Base-by-base conservation (phyloP, 352 stramenopile species). In the Globisporangium nagaii region DNA sequence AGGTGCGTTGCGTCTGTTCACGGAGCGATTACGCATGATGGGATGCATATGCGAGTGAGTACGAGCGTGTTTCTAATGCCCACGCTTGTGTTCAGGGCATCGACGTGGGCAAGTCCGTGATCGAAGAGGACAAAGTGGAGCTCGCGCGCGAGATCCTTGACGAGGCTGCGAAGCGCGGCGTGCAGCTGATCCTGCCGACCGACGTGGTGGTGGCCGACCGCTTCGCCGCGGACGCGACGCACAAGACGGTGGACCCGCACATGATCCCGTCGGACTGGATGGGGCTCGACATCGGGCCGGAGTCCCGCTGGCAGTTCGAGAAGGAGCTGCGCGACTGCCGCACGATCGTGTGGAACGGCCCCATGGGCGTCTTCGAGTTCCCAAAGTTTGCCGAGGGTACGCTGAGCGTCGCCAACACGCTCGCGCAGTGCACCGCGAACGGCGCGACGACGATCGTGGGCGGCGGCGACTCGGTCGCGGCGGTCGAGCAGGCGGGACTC, bases 341-440 rank as follows among this genome's bases (percentile, higher is more conserved):
- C 62, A 96, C 89, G 28, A 84, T 95, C 54, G 78, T 96, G n/a
- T 97, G 87, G 88, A 97, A 97, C 56, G 90, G 90, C 2, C 96
- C 96, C 15, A 98, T 99, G 93, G 96, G 96, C 43, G 96, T 99
- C 2, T 99, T 99, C 64, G 96, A 99, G 73, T 98, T 98, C 71
- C 79, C 93, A 36, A 79, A 95, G 54, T 99, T 99, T 70, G 92
- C 94, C 8, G 84, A 85, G 56, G 96, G 96, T 58, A 99, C 96
- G 12, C 89, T 96, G 50, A 73, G 74, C 31, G 79, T 99, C 28
- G 95, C 91, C 17, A 73, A 98, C 62, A 79, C 94, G 56, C 71
- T 99, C 41, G 96, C 92, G 7, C 75, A 96, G 28, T 89, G 90
- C 55, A 96, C 89, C 11, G 66, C 75, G 39, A 70, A 61, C 10